Percentiles rank a stretch among this genome's conserved stretches.
Evolutionary conservation across 345 rosid species (phyloP).

Genomic region (Gossypium sturtianum): DNA sequence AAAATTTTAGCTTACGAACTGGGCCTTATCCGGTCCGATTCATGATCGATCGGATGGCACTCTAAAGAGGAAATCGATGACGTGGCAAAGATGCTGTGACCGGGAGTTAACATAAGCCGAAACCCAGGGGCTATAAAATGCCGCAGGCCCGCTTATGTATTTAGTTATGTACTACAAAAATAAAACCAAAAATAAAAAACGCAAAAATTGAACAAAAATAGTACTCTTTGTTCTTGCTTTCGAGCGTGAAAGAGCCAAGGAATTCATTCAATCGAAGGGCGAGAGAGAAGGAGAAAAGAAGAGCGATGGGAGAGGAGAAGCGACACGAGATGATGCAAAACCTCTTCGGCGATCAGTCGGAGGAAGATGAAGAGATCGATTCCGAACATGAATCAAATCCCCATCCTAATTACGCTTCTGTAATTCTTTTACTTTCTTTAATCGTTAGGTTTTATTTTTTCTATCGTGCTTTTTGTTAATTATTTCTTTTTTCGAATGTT

Average conservation of each 20-base stretch:
- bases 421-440: conserved; percentile 17
- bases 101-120: not conserved
- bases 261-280: not conserved
- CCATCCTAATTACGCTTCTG: conserved; percentile 77
- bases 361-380: conserved; percentile 86
- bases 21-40: not conserved
- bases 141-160: not conserved
- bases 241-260: not conserved
- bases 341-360: conserved; percentile 93
- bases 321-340: conserved; percentile 96
- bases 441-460: not conserved
- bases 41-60: not conserved
- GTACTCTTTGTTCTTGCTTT: not conserved
- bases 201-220: not conserved
- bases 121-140: not conserved
- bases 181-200: not conserved
- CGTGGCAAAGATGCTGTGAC: not conserved
- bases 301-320: conserved; percentile 73
- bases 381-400: conserved; percentile 97
- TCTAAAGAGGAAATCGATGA: not conserved
- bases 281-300: not conserved
- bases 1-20: not conserved
- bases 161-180: not conserved
- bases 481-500: not conserved
- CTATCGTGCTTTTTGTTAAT: not conserved